These are phyloP conservation scores for Acanthamoeba lenticulata DNA, from an alignment of 208 protist species.

Conservation along the genomic window DNA sequence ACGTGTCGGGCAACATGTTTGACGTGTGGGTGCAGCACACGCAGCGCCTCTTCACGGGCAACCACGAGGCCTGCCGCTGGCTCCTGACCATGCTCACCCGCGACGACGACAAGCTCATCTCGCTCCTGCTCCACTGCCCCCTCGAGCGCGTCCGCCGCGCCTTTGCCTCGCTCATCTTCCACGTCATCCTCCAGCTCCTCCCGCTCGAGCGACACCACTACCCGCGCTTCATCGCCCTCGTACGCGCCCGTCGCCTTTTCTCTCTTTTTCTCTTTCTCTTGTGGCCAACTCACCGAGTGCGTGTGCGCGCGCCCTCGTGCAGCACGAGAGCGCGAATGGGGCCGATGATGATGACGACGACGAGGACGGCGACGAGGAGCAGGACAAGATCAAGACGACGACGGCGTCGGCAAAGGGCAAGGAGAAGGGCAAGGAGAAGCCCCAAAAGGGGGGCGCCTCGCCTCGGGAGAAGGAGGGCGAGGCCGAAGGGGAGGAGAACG, in stretches of 20 bases:
- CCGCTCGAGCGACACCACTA: conserved; percentile 5
- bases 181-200: conserved; percentile 13
- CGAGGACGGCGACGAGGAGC: neutral
- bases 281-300: neutral
- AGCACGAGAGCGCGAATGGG: neutral
- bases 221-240: neutral
- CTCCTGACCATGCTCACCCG: conserved; percentile 42
- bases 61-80: conserved; percentile 63
- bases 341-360: neutral
- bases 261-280: neutral
- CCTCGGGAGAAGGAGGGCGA: neutral
- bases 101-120: neutral
- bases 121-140: conserved; percentile 37
- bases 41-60: conserved; percentile 6
- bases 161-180: conserved; percentile 12
- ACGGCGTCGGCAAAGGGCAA: neutral
- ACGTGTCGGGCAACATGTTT: conserved; percentile 40
- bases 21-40: conserved; percentile 58
- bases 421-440: conserved; percentile 8
- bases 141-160: conserved; percentile 46
- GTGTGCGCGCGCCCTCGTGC: neutral
- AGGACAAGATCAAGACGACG: neutral
- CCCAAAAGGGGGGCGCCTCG: neutral
- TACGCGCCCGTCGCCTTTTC: neutral
- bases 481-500: neutral